phyloP scores from a whole-genome alignment of 768 basidiomycete species.

The Trametes villosa region DNA sequence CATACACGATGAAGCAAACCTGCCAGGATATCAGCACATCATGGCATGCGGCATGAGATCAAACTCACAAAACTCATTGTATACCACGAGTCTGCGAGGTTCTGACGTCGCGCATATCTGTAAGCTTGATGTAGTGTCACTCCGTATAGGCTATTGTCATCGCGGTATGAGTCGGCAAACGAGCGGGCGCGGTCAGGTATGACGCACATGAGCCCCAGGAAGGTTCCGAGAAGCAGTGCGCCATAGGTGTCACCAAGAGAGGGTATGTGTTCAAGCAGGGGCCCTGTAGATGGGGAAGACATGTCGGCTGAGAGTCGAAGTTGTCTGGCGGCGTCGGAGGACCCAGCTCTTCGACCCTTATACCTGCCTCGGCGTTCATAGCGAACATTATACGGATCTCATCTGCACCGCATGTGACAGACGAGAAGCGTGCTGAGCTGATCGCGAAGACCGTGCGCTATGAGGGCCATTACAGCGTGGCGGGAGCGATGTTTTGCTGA shows the following conservation, averaged over 20 bases:
- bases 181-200: neutral
- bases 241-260: conserved; percentile 6
- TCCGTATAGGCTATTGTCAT: neutral
- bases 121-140: conserved; percentile 2
- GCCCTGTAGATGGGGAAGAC: no score
- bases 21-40: neutral
- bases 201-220: conserved; percentile 4
- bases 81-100: neutral
- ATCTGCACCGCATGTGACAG: no score
- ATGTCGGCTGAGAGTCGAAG: no score
- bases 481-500: no score
- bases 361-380: no score
- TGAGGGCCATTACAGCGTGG: no score
- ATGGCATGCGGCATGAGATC: neutral
- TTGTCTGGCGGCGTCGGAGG: no score
- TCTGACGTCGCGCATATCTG: neutral
- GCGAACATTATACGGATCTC: no score
- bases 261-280: no score
- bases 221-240: neutral
- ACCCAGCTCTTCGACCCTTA: no score
- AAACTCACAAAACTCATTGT: neutral
- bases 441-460: no score
- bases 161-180: neutral
- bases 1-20: neutral
- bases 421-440: no score